Conservation (phyloP, 768 basidiomycete genomes). For the Omphalotus guepiniiformis region DNA sequence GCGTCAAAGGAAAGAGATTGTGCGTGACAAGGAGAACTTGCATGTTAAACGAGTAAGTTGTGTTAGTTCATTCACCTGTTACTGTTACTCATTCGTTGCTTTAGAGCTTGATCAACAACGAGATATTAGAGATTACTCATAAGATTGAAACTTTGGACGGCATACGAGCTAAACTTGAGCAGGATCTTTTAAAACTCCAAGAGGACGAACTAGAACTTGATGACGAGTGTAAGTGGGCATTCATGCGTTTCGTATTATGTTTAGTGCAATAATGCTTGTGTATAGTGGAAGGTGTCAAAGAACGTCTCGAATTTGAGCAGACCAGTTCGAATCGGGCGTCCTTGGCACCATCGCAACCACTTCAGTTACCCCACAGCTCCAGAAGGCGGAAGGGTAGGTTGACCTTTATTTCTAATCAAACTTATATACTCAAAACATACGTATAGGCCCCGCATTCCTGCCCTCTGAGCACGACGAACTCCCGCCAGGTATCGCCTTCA, state of each 20-base stretch:
- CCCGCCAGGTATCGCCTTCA: slow-evolving; percentile 92
- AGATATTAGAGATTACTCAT: slow-evolving; percentile 83
- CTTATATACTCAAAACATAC: not conserved
- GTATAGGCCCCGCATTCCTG: slow-evolving; percentile 83
- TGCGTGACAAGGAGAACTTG: slow-evolving; percentile 88
- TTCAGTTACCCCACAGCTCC: slow-evolving; percentile 54
- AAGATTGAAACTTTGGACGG: slow-evolving; percentile 86
- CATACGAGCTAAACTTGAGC: slow-evolving; percentile 76
- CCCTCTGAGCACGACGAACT: slow-evolving; percentile 97
- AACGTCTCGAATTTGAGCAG: slow-evolving; percentile 74
- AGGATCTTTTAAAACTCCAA: slow-evolving; percentile 79
- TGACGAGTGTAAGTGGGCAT: slow-evolving; percentile 71
- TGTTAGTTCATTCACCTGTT: slow-evolving; percentile 5
- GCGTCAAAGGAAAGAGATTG: slow-evolving; percentile 81
- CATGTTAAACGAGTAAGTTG: slow-evolving; percentile 77
- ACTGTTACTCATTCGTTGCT: slow-evolving; percentile 10
- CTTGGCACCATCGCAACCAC: slow-evolving; percentile 31
- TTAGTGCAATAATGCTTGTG: slow-evolving; percentile 9
- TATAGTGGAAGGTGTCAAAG: slow-evolving; percentile 84
- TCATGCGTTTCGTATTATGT: slow-evolving; percentile 1
- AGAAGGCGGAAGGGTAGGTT: slow-evolving; percentile 62
- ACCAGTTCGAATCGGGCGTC: slow-evolving; percentile 22
- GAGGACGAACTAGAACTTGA: slow-evolving; percentile 98
- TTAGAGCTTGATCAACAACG: slow-evolving; percentile 80
- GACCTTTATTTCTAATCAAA: not conserved